Percentiles rank a stretch among this genome's conserved stretches.
These are phyloP conservation scores for Debaryomycetaceae sp. DNA, from an alignment of 1,139 yeast genomes.

Conservation along the genomic window DNA sequence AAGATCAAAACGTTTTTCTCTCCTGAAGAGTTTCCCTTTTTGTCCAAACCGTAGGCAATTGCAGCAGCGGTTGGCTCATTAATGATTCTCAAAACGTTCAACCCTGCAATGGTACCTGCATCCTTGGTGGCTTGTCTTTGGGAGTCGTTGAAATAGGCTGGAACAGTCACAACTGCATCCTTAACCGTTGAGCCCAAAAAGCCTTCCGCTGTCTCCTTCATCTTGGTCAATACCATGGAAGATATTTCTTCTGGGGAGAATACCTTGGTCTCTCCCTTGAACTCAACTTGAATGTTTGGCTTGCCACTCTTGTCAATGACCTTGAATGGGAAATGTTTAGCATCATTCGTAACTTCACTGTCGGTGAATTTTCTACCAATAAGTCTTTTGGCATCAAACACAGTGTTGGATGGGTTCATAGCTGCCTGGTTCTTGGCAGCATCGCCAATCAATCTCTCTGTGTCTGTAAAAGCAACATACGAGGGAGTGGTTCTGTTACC, in stretches of 20 bases:
- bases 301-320: constrained; percentile 69
- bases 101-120: constrained; percentile 50
- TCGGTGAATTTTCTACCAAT: constrained; percentile 48
- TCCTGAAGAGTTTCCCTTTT: constrained; percentile 55
- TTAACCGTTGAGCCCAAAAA: constrained; percentile 39
- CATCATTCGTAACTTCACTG: constrained; percentile 41
- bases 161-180: constrained; percentile 50
- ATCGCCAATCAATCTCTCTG: constrained; percentile 98
- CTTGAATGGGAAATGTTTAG: constrained; percentile 44
- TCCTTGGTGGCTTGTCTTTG: constrained; percentile 52
- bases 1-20: constrained; percentile 74
- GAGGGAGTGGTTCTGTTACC: constrained; percentile 87
- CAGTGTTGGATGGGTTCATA: constrained; percentile 93
- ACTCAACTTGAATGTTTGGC: constrained; percentile 90
- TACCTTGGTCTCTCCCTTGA: constrained; percentile 89
- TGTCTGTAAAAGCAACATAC: constrained; percentile 94
- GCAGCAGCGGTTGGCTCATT: constrained; percentile 55
- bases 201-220: constrained; percentile 50
- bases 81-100: constrained; percentile 47
- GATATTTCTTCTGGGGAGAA: constrained; percentile 98
- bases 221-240: constrained; percentile 83
- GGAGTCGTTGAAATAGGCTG: constrained; percentile 50
- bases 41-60: constrained; percentile 51
- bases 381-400: constrained; percentile 96
- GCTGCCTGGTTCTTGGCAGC: constrained; percentile 99